Base-by-base conservation (phyloP, 495 filamentous ascomycete species). In the Elasticomyces elasticus region DNA sequence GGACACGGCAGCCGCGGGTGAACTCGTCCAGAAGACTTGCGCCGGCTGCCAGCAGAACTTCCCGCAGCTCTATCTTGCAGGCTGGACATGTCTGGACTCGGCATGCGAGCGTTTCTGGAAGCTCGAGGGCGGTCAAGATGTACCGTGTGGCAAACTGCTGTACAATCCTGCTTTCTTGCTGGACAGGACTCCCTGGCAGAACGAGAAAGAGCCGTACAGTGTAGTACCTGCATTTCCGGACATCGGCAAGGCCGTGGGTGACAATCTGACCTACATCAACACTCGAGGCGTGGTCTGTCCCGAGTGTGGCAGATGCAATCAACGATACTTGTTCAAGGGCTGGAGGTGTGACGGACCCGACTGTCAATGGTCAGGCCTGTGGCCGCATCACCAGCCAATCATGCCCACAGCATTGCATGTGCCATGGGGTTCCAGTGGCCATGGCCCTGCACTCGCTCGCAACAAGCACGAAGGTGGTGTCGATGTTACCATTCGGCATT, bases 1-100 rank as follows among this genome's bases (percentile, higher is more conserved):
- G 2, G 48, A 52, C 5, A 19, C 5, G 7, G 13, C 17, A 6
- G n/a, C 7, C 13, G 45, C 37, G 13, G 33, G 42, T 12, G 2
- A 22, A 15, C 23, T 49, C n/a, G 1, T 54, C 2, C 11, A 13
- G 12, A 22, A 28, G 42, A 27, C 0, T 2, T 85, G 82, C 54
- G 2, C 11, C 4, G 17, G 0, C 6, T 85, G 82, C 54, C 38
- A 33, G 0, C 28, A 55, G 1, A 28, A 52, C 0, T 77, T 69
- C 26, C 60, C 61, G 5, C 70, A 71, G 17, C 55, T 84, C 0
- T 84, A 80, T 49, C 56, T 71, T 15, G 52, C 72, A 54, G 84
- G 82, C 0, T 94, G 85, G 85, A 77, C 82, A 53, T 95, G 88
- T 57, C 65, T 92, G 5, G 70, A 83, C 1, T 60, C 70, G 0